Evolutionary conservation across 1,284 basidiomycete species (phyloP).

Genomic region (Malassezia japonica): DNA sequence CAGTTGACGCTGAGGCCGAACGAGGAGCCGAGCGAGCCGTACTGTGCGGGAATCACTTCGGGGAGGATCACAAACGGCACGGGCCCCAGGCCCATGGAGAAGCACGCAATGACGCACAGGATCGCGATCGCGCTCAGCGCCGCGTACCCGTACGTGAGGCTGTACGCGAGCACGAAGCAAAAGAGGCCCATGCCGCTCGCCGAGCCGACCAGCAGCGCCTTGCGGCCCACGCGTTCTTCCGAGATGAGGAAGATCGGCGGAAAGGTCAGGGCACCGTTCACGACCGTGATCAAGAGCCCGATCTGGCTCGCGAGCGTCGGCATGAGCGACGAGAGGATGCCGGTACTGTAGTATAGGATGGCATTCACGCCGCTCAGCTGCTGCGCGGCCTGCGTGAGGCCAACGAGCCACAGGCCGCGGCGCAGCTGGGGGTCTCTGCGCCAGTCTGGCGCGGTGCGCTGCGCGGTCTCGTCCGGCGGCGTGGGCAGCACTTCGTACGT

Average conservation of each 20-base stretch:
- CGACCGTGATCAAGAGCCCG: constrained; percentile 38
- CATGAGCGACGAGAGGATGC: constrained; percentile 33
- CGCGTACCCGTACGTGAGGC: constrained; percentile 23
- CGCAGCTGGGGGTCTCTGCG: constrained; percentile 7
- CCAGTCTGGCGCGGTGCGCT: not conserved
- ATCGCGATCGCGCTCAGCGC: constrained; percentile 65
- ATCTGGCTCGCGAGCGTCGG: constrained; percentile 25
- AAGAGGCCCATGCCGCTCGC: constrained; percentile 60
- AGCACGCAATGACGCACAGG: constrained; percentile 75
- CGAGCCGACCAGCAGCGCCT: constrained; percentile 48
- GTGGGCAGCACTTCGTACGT: not conserved
- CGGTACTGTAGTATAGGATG: constrained; percentile 41
- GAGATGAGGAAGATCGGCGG: constrained; percentile 70
- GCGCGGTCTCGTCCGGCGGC: not conserved
- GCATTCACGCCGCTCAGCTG: constrained; percentile 43
- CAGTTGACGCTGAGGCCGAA: constrained; percentile 76
- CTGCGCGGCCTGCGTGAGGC: constrained; percentile 39
- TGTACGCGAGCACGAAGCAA: constrained; percentile 57
- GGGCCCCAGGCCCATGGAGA: constrained; percentile 80
- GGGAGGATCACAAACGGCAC: constrained; percentile 82
- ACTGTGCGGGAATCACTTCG: constrained; percentile 74
- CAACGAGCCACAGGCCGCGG: constrained; percentile 26
- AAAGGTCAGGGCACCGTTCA: constrained; percentile 67
- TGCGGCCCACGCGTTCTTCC: constrained; percentile 53
- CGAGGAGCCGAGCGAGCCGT: constrained; percentile 72